Percentiles rank a stretch among this genome's conserved stretches.
phyloP scores from a whole-genome alignment of 2,329 filamentous ascomycete species.

The Lasiodiplodia gonubiensis region DNA sequence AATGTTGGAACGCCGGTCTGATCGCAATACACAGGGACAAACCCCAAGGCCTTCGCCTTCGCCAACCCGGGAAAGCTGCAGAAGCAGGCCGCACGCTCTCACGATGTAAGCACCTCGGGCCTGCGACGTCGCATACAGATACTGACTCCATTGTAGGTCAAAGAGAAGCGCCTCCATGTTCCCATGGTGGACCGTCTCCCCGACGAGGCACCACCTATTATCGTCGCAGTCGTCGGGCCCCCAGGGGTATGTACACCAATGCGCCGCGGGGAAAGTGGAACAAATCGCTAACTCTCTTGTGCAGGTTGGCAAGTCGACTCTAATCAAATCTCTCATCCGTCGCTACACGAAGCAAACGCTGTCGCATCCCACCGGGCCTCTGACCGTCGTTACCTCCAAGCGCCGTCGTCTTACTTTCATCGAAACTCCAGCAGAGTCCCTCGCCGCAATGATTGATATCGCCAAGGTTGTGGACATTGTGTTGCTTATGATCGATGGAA shows the following conservation, averaged over 20 bases:
- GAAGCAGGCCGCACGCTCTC: conserved; percentile 73
- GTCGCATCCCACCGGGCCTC: conserved; percentile 84
- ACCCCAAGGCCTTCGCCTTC: conserved; percentile 90
- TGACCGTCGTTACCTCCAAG: conserved; percentile 97
- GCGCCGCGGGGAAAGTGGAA: conserved; percentile 27
- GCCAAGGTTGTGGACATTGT: conserved; percentile 98
- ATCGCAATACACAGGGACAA: conserved; percentile 61
- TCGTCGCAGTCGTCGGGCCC: conserved; percentile 93
- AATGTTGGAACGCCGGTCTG: conserved; percentile 29
- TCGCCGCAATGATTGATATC: conserved; percentile 95
- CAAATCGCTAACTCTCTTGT: background rate
- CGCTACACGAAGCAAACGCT: conserved; percentile 96
- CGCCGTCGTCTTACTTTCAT: conserved; percentile 92
- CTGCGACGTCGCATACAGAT: background rate
- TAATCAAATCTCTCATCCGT: conserved; percentile 91
- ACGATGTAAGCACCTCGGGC: conserved; percentile 62
- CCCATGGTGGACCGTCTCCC: conserved; percentile 94
- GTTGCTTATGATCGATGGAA: conserved; percentile 96
- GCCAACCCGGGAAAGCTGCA: conserved; percentile 80
- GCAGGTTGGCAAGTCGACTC: conserved; percentile 82
- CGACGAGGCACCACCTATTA: conserved; percentile 90
- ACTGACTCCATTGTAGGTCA: conserved; percentile 64
- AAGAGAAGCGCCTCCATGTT: conserved; percentile 95
- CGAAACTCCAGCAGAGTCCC: conserved; percentile 91
- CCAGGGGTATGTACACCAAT: conserved; percentile 69